Conservation (phyloP, 352 stramenopile genomes). For the Globisporangium takayamanum region DNA sequence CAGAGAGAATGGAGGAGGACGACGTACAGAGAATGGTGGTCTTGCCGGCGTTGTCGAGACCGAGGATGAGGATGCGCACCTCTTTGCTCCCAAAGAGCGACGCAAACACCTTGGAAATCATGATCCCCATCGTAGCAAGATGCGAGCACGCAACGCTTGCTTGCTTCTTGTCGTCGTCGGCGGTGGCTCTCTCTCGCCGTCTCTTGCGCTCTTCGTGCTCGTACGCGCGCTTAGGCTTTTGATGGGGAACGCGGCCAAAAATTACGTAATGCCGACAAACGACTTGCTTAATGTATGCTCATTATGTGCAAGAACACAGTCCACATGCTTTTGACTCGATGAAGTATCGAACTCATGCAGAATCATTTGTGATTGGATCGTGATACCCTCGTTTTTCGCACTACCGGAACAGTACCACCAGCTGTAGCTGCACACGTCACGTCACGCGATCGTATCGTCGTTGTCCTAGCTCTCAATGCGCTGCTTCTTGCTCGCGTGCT, state of each 20-base stretch:
- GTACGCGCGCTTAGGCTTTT: not conserved
- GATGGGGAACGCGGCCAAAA: not conserved
- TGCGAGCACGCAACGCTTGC: not conserved
- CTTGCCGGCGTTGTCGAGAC: constrained; percentile 99
- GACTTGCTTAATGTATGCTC: not conserved
- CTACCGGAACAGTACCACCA: constrained; percentile 5
- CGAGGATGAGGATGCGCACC: constrained; percentile 99
- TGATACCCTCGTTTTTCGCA: not conserved
- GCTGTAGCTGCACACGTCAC: too few species aligned
- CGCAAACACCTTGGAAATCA: constrained; percentile 97
- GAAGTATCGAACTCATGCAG: not conserved
- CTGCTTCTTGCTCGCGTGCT: constrained; percentile 55
- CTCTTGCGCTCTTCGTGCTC: not conserved
- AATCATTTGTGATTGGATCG: not conserved
- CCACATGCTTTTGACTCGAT: not conserved
- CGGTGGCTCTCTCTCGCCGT: not conserved
- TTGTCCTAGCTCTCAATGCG: constrained; percentile 22
- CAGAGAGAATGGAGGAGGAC: not conserved
- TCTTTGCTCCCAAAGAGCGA: constrained; percentile 99
- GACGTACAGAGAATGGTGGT: constrained; percentile 98
- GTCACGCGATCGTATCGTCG: too few species aligned
- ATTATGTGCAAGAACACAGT: not conserved
- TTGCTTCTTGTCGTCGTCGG: not conserved
- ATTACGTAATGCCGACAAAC: not conserved
- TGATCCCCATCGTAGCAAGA: constrained; percentile 90